Conservation (phyloP, 2,329 filamentous ascomycete genomes). For the Westerdykella aurantiaca region DNA sequence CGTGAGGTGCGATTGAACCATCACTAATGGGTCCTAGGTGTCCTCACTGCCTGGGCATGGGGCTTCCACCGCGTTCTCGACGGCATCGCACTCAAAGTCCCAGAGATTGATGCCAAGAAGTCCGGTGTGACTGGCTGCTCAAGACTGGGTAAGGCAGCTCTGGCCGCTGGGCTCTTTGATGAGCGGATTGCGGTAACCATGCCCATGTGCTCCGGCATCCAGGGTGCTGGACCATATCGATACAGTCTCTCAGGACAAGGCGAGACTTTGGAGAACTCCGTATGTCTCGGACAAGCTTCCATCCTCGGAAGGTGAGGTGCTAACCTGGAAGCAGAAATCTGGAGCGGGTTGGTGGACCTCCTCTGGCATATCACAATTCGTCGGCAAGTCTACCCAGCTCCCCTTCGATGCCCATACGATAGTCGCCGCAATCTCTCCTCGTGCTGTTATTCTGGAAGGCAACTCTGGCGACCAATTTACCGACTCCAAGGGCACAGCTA, state of each 20-base stretch:
- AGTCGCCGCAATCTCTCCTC: constrained; percentile 31
- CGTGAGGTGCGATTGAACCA: neutral
- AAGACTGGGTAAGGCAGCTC: constrained; percentile 32
- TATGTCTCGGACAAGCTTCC: constrained; percentile 4
- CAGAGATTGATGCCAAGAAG: constrained; percentile 31
- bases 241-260: constrained; percentile 42
- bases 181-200: constrained; percentile 34
- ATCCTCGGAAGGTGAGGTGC: neutral
- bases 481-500: constrained; percentile 46
- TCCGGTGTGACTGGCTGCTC: constrained; percentile 35
- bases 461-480: constrained; percentile 42
- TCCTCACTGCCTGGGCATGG: constrained; percentile 36
- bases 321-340: constrained; percentile 18
- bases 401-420: constrained; percentile 36
- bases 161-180: constrained; percentile 34
- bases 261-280: constrained; percentile 39
- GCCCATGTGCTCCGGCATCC: constrained; percentile 33
- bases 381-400: constrained; percentile 25
- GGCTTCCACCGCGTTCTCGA: constrained; percentile 37
- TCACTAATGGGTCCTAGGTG: constrained; percentile 14
- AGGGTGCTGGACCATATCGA: constrained; percentile 33
- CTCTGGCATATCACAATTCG: constrained; percentile 30
- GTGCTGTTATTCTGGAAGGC: constrained; percentile 32
- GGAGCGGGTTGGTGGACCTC: constrained; percentile 35
- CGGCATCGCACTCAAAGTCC: constrained; percentile 32